These are phyloP conservation scores for Leccinum olivaceopallidum DNA, from an alignment of 768 basidiomycete genomes.

Conservation along the genomic window DNA sequence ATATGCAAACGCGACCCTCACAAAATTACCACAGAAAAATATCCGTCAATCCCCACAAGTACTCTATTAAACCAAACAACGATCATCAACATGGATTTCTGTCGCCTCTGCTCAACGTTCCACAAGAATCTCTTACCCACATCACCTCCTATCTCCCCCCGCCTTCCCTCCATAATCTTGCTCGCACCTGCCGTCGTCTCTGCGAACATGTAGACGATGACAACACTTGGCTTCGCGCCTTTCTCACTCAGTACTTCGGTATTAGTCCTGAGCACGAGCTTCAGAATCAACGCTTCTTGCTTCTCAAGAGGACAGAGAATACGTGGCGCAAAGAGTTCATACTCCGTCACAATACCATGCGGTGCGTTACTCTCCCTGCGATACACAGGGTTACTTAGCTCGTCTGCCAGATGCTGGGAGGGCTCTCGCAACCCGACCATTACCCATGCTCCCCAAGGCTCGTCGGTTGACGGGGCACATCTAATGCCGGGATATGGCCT, in stretches of 20 bases:
- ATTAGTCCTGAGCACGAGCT: slow-evolving; percentile 65
- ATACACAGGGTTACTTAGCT: background rate
- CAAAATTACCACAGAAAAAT: slow-evolving; percentile 42
- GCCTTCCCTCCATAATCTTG: slow-evolving; percentile 57
- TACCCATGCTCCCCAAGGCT: slow-evolving; percentile 63
- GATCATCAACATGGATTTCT: slow-evolving; percentile 51
- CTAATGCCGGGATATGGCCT: slow-evolving; percentile 57
- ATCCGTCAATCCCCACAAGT: slow-evolving; percentile 30
- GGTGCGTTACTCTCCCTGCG: slow-evolving; percentile 39
- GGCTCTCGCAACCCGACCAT: slow-evolving; percentile 58
- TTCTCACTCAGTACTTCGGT: slow-evolving; percentile 64
- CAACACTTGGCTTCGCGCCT: slow-evolving; percentile 78
- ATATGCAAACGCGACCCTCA: slow-evolving; percentile 66
- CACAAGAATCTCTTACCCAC: slow-evolving; percentile 72
- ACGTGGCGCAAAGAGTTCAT: slow-evolving; percentile 76
- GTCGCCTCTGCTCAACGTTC: slow-evolving; percentile 51
- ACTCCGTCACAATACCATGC: slow-evolving; percentile 50
- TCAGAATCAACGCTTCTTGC: slow-evolving; percentile 41
- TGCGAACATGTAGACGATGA: slow-evolving; percentile 72
- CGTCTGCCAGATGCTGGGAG: slow-evolving; percentile 62
- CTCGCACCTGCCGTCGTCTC: slow-evolving; percentile 50
- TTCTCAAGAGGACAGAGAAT: slow-evolving; percentile 55
- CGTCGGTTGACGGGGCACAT: slow-evolving; percentile 57
- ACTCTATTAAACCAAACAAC: slow-evolving; percentile 22
- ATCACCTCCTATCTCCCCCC: slow-evolving; percentile 75